Conservation (phyloP, 305 asterid species). For the Petunia hybrid region DNA sequence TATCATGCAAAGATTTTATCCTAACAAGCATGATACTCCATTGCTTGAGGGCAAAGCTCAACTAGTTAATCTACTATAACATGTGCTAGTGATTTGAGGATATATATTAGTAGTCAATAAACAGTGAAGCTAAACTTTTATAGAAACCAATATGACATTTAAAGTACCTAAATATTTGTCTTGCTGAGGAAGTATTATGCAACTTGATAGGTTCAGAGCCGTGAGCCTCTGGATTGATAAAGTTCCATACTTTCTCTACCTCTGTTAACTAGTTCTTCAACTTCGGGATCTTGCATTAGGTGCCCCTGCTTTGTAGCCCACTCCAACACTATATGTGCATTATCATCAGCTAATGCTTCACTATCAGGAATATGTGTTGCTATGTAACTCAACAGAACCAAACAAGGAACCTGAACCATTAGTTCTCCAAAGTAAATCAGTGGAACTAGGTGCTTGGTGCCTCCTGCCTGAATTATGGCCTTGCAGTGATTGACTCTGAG, state of each 20-base stretch:
- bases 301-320: conserved; percentile 41
- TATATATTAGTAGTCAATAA: neutral
- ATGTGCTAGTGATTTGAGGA: neutral
- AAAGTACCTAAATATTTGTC: neutral
- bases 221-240: conserved; percentile 42
- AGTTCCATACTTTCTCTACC: conserved; percentile 42
- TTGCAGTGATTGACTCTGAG: conserved; percentile 37
- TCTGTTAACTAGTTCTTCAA: conserved; percentile 29
- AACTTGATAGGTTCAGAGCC: conserved; percentile 25
- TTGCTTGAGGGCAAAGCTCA: neutral
- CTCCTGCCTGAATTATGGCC: conserved; percentile 46
- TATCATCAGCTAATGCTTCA: conserved; percentile 37
- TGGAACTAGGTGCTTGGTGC: conserved; percentile 41
- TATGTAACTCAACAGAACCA: conserved; percentile 42
- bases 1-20: neutral
- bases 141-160: neutral
- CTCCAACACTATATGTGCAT: conserved; percentile 35
- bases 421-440: conserved; percentile 43
- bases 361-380: conserved; percentile 40
- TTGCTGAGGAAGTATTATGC: neutral
- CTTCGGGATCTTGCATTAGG: conserved; percentile 34
- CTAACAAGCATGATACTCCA: neutral
- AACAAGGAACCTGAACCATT: conserved; percentile 40
- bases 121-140: neutral
- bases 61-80: neutral